Percentiles rank a stretch among this genome's conserved stretches.
These are phyloP conservation scores for Phytophthora aleatoria DNA, from an alignment of 352 stramenopile genomes.

Conservation along the genomic window DNA sequence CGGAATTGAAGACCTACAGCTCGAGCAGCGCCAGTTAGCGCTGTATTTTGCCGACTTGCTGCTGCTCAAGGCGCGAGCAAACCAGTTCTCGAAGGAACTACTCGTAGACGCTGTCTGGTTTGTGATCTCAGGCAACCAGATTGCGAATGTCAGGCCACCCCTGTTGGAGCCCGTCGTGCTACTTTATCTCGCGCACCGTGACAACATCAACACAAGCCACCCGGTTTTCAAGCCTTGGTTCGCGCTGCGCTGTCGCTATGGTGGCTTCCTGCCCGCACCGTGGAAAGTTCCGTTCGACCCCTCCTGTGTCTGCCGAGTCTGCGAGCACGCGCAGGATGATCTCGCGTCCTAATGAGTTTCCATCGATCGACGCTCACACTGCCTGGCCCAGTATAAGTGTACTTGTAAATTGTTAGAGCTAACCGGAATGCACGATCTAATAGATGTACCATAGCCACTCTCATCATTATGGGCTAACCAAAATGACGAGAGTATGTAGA, in stretches of 20 bases:
- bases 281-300: slow-evolving; percentile 67
- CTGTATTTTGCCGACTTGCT: slow-evolving; percentile 67
- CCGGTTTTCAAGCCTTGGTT: slow-evolving; percentile 59
- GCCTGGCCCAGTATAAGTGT: slow-evolving; percentile 22
- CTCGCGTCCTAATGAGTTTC: slow-evolving; percentile 6
- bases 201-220: slow-evolving; percentile 72
- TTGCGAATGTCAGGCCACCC: slow-evolving; percentile 50
- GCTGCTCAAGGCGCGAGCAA: slow-evolving; percentile 50
- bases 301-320: slow-evolving; percentile 63
- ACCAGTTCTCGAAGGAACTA: slow-evolving; percentile 49
- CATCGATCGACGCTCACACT: slow-evolving; percentile 2
- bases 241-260: slow-evolving; percentile 69
- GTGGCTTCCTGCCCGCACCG: slow-evolving; percentile 41
- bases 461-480: background rate
- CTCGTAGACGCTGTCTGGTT: slow-evolving; percentile 68
- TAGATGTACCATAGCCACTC: slow-evolving; percentile 27
- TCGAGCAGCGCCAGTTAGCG: slow-evolving; percentile 49
- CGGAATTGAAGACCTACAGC: slow-evolving; percentile 13
- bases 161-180: slow-evolving; percentile 61
- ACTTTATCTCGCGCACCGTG: slow-evolving; percentile 63
- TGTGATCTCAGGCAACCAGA: slow-evolving; percentile 48
- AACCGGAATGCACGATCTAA: slow-evolving; percentile 7
- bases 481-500: background rate
- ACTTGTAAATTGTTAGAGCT: background rate
- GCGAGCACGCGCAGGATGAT: slow-evolving; percentile 47